phyloP scores from a whole-genome alignment of 768 basidiomycete genomes.

The Podaxis sp. region DNA sequence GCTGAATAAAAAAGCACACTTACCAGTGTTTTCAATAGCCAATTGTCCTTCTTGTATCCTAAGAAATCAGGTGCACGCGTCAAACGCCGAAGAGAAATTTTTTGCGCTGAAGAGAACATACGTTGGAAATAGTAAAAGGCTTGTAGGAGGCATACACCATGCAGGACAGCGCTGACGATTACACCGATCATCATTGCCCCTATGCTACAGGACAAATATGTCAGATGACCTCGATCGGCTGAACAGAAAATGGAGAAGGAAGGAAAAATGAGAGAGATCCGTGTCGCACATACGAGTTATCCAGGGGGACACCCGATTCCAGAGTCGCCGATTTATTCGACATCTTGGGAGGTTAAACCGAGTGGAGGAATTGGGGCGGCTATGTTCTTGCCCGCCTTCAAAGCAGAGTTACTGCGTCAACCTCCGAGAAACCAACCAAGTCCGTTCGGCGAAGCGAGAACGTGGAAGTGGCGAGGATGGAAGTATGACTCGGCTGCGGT shows the following conservation, averaged over 20 bases:
- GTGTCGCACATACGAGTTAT: conserved; percentile 28
- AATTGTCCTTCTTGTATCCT: conserved; percentile 40
- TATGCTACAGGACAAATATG: conserved; percentile 28
- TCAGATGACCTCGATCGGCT: not conserved
- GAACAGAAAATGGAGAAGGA: conserved; percentile 2
- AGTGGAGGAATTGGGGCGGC: not conserved
- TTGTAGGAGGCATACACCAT: conserved; percentile 46
- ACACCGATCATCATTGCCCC: conserved; percentile 44
- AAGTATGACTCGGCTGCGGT: not conserved
- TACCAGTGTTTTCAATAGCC: conserved; percentile 40
- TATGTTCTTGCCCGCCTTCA: not conserved
- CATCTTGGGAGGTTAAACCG: not conserved
- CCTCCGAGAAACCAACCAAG: not conserved
- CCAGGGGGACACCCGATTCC: conserved; percentile 24
- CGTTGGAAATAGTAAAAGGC: conserved; percentile 46
- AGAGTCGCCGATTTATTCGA: conserved; percentile 25
- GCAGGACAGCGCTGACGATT: conserved; percentile 33
- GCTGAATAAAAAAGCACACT: conserved; percentile 11
- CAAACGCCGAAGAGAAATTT: not conserved
- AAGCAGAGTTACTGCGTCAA: not conserved
- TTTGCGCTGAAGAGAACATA: conserved; percentile 15
- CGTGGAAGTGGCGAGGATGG: not conserved
- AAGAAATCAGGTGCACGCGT: not conserved
- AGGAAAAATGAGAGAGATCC: not conserved
- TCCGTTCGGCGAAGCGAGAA: not conserved